Evolutionary conservation across 106 monocot genomes (phyloP).

Genomic region (Posidonia australis): DNA sequence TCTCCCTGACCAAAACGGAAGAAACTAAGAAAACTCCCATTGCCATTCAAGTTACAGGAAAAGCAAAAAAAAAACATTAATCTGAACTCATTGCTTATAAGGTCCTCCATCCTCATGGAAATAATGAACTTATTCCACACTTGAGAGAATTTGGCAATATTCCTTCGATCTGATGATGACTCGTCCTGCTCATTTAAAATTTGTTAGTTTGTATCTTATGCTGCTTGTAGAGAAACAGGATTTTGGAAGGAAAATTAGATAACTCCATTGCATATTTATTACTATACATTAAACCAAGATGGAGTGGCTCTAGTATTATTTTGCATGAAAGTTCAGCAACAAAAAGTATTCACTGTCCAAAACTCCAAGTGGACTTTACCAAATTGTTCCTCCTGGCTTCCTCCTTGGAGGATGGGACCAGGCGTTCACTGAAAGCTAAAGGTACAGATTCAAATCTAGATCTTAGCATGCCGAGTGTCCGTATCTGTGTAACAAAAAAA

Average conservation of each 20-base stretch:
- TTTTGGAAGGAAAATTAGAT: too few relatives aligned
- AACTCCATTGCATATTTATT: too few relatives aligned
- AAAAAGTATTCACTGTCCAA: too few relatives aligned
- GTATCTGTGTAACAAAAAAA: constrained; percentile 48
- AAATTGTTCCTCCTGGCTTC: constrained; percentile 16
- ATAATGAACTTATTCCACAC: constrained; percentile 82
- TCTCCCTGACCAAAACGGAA: constrained; percentile 42
- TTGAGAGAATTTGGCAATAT: constrained; percentile 65
- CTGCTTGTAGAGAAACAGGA: background rate
- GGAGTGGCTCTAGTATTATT: too few relatives aligned
- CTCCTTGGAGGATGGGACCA: constrained; percentile 43
- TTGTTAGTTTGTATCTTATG: background rate
- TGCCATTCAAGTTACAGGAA: background rate
- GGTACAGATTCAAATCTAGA: constrained; percentile 90
- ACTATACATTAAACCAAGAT: too few relatives aligned
- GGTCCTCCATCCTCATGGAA: constrained; percentile 72
- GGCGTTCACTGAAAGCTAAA: constrained; percentile 41
- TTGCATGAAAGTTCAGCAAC: too few relatives aligned
- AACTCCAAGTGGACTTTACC: background rate
- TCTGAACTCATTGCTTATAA: constrained; percentile 63
- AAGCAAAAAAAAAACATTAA: background rate
- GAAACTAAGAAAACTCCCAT: background rate
- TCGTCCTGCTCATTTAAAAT: constrained; percentile 31
- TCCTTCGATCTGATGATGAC: constrained; percentile 27
- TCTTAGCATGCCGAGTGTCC: constrained; percentile 94